phyloP scores from a whole-genome alignment of 352 stramenopile genomes.

The Globisporangium carolinianum region DNA sequence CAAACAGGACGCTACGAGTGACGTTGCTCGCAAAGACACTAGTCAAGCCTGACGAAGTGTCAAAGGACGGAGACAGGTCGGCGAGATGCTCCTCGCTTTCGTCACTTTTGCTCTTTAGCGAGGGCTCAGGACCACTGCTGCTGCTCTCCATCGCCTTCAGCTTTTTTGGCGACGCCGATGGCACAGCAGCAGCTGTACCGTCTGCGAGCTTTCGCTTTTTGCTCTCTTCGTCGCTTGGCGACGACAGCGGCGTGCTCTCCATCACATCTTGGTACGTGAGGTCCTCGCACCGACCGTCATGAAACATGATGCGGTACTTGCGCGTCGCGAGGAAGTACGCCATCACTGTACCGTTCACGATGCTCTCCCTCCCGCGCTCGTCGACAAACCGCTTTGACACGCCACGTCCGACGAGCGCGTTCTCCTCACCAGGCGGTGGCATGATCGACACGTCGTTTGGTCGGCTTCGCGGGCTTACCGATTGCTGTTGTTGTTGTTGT shows the following conservation, averaged over 20 bases:
- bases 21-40: constrained; percentile 31
- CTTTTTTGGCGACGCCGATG: constrained; percentile 27
- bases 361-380: constrained; percentile 13
- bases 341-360: constrained; percentile 45
- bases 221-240: constrained; percentile 16
- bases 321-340: constrained; percentile 72
- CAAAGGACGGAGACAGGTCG: constrained; percentile 11
- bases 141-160: constrained; percentile 15
- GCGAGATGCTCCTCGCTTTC: constrained; percentile 2
- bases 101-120: constrained; percentile 1
- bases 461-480: not conserved
- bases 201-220: constrained; percentile 39
- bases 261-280: constrained; percentile 55
- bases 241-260: constrained; percentile 41
- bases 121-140: not conserved
- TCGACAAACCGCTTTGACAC: constrained; percentile 32
- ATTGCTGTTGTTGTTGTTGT: constrained; percentile 12
- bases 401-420: constrained; percentile 35
- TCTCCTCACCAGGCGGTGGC: constrained; percentile 18
- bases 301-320: constrained; percentile 67
- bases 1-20: constrained; percentile 49
- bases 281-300: constrained; percentile 44
- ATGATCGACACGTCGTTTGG: too few species aligned
- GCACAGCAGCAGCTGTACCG: constrained; percentile 1
- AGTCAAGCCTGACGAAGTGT: constrained; percentile 6